phyloP scores from a whole-genome alignment of 2,329 filamentous ascomycete genomes.

The Dendrostoma leiphaemia region DNA sequence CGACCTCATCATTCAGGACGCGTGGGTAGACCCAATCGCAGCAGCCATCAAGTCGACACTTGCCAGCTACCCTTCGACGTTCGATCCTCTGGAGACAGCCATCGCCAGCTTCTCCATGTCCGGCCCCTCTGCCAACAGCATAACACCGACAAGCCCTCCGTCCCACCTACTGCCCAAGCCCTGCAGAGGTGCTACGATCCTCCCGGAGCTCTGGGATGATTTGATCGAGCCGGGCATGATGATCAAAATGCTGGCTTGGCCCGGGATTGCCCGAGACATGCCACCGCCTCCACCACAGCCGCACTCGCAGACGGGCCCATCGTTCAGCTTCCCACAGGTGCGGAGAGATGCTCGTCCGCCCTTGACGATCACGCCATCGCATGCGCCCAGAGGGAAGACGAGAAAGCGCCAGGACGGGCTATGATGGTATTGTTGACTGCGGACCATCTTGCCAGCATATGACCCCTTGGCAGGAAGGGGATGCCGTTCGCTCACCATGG shows the following conservation, averaged over 20 bases:
- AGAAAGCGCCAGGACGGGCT: conserved; percentile 7
- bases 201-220: conserved; percentile 20
- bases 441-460: too few relatives aligned
- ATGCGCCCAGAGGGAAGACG: conserved; percentile 14
- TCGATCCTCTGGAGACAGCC: neutral
- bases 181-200: conserved; percentile 9
- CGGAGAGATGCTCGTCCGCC: neutral
- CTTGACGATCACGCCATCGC: neutral
- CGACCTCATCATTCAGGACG: conserved; percentile 10
- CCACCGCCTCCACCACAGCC: neutral
- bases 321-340: neutral
- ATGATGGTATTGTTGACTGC: too few relatives aligned
- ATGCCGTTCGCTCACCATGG: too few relatives aligned
- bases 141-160: neutral
- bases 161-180: neutral
- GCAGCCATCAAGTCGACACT: conserved; percentile 13
- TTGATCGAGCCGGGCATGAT: conserved; percentile 20
- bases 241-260: conserved; percentile 17
- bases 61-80: conserved; percentile 7
- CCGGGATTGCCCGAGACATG: neutral
- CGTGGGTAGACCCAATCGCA: conserved; percentile 3
- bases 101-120: neutral
- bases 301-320: neutral
- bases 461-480: too few relatives aligned
- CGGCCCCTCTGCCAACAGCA: neutral